Percentiles rank a stretch among this genome's conserved stretches.
phyloP scores from a whole-genome alignment of 2,329 filamentous ascomycete genomes.

The Zasmidium cellare region DNA sequence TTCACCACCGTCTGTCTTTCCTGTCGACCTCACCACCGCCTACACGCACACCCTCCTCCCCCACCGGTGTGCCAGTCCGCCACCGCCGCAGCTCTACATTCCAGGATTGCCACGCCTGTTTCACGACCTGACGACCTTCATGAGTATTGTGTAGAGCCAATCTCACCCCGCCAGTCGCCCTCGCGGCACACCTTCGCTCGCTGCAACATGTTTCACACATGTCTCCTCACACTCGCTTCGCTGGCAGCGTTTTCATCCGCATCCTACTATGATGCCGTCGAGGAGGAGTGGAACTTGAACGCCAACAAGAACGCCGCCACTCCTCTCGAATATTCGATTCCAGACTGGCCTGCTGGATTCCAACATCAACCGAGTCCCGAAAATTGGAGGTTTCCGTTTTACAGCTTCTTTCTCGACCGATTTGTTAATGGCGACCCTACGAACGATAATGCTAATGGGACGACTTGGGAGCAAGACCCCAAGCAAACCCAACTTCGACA shows the following conservation, averaged over 20 bases:
- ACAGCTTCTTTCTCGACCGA: slow-evolving; percentile 64
- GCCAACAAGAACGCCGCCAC: slow-evolving; percentile 56
- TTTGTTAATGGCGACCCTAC: slow-evolving; percentile 65
- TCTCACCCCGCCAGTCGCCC: slow-evolving; percentile 16
- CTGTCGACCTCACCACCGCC: background rate
- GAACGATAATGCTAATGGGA: slow-evolving; percentile 64
- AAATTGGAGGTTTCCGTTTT: slow-evolving; percentile 67
- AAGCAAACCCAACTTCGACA: slow-evolving; percentile 63
- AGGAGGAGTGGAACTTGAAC: slow-evolving; percentile 62
- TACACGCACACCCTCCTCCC: background rate
- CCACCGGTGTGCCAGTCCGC: background rate
- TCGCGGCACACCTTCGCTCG: slow-evolving; percentile 15
- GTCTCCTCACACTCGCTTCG: slow-evolving; percentile 24
- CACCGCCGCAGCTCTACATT: slow-evolving; percentile 2
- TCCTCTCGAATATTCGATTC: slow-evolving; percentile 58
- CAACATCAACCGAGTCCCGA: slow-evolving; percentile 56
- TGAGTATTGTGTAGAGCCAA: slow-evolving; percentile 19
- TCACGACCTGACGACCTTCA: slow-evolving; percentile 9
- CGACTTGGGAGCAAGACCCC: slow-evolving; percentile 61
- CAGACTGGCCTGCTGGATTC: slow-evolving; percentile 42
- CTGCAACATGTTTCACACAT: slow-evolving; percentile 26
- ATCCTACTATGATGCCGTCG: slow-evolving; percentile 49
- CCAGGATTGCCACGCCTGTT: slow-evolving; percentile 6
- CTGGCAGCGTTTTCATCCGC: slow-evolving; percentile 26
- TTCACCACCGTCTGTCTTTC: background rate